Conservation (phyloP, 768 basidiomycete genomes). For the Agrocybe pediades region DNA sequence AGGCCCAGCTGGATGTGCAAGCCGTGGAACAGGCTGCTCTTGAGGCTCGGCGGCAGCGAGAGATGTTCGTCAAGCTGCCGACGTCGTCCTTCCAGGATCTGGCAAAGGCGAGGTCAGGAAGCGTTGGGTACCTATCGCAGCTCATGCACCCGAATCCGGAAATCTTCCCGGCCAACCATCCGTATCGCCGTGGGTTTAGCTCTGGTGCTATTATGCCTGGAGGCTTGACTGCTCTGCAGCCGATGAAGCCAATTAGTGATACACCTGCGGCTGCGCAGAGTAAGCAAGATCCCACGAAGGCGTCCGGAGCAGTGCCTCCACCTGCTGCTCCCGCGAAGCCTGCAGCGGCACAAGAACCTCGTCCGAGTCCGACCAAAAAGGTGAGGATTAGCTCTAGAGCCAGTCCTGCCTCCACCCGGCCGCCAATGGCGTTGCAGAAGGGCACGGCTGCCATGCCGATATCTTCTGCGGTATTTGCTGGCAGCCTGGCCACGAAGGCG, state of each 20-base stretch:
- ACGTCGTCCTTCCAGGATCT: slow-evolving; percentile 65
- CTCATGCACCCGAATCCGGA: slow-evolving; percentile 73
- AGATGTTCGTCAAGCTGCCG: slow-evolving; percentile 75
- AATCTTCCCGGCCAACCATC: slow-evolving; percentile 59
- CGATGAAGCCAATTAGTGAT: no score
- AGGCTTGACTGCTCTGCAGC: neutral
- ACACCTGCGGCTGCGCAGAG: no score
- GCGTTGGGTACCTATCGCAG: slow-evolving; percentile 61
- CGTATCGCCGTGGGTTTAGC: slow-evolving; percentile 54
- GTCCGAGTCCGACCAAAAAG: neutral
- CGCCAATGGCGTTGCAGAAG: slow-evolving; percentile 36
- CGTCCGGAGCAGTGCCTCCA: slow-evolving; percentile 15
- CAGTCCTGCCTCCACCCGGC: slow-evolving; percentile 18
- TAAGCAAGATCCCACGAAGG: no score
- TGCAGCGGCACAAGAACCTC: neutral
- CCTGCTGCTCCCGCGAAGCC: neutral
- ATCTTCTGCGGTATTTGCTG: slow-evolving; percentile 38
- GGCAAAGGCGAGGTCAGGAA: slow-evolving; percentile 32
- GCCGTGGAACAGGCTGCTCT: slow-evolving; percentile 19
- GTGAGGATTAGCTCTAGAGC: neutral
- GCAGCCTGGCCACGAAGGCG: slow-evolving; percentile 20
- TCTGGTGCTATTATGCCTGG: slow-evolving; percentile 43
- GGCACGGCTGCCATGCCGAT: slow-evolving; percentile 62
- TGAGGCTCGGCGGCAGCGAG: slow-evolving; percentile 36
- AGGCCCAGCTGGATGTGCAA: slow-evolving; percentile 17